Evolutionary conservation across 2,329 filamentous ascomycete species (phyloP), one percentile per base, ranked within the genome.

Genomic region (Epichloe coenophiala): DNA sequence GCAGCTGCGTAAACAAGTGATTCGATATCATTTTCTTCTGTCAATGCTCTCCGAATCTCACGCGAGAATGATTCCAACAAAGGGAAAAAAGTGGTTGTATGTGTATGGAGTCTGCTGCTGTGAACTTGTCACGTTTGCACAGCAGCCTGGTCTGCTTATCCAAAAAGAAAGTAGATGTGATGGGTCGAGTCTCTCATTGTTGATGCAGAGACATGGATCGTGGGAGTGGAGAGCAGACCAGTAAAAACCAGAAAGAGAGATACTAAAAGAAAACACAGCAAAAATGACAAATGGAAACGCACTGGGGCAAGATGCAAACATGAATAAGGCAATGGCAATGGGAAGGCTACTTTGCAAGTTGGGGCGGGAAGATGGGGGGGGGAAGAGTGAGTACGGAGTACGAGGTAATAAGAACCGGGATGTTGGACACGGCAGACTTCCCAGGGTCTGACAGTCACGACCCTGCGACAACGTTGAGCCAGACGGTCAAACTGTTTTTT

Each of bases 1-100:
- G 50, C 37, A 71, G 58, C 21, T 61, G 67, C 48, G 64, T 59
- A 57, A 69, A 64, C 45, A 61, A 56, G 54, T 61, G 53, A 57
- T 53, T 51, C 49, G 55, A 55, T 51, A 61, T 61, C 60, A 63
- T 60, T 53, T 37, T 56, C 40, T 36, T 52, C 9, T 47, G 52
- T 56, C 47, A 21, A 49, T 49, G 42, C 47, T 52, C 13, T 21
- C 11, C 19, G 23, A n/a, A 11, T 5, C 17, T 9, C 8, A 2
- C 23, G 11, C n/a, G 38, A 40, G 13, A 35, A 37, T 2, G 40
- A 5, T 31, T 21, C 15, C 21, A 8, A 23, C 15, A 27, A 13
- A 39, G 21, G 33, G 15, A 17, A 27, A 21, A 21, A 37, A 43
- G 13, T 27, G 19, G 15, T 50, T 50, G 41, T 44, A 12, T 40